Evolutionary conservation across 2,329 filamentous ascomycete genomes (phyloP).

Genomic region (Aotearoamyces nothofagi): DNA sequence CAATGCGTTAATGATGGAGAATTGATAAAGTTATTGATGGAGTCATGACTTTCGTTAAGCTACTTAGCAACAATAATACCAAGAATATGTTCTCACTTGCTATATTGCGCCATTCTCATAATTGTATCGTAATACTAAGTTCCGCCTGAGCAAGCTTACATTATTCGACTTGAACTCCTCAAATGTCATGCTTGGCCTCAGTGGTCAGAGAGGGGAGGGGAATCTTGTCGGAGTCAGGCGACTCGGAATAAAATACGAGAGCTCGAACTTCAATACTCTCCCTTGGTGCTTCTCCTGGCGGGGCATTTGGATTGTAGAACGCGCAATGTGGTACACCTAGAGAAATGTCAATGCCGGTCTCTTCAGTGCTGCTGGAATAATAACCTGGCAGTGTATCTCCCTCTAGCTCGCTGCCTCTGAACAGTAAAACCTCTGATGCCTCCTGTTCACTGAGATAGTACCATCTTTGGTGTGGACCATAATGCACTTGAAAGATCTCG

Average conservation of each 20-base stretch:
- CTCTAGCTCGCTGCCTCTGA: constrained; percentile 5
- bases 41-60: no score
- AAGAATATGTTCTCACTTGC: no score
- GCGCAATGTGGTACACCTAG: constrained; percentile 4
- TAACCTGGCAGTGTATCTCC: background rate
- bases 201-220: no score
- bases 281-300: background rate
- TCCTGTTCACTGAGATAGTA: constrained; percentile 7
- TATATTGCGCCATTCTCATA: no score
- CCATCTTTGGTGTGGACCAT: constrained; percentile 5
- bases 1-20: no score
- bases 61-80: no score
- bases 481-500: constrained; percentile 5
- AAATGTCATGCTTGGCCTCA: no score
- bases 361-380: constrained; percentile 1
- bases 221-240: no score
- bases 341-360: constrained; percentile 1
- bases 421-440: constrained; percentile 5
- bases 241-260: constrained; percentile 4
- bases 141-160: no score
- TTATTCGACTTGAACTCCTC: no score
- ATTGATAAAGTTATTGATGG: no score
- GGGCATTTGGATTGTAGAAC: constrained; percentile 1
- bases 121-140: no score
- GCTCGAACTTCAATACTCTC: constrained; percentile 8